Base-by-base conservation (phyloP, 2,329 filamentous ascomycete genomes). In the Zymoseptoria brevis region DNA sequence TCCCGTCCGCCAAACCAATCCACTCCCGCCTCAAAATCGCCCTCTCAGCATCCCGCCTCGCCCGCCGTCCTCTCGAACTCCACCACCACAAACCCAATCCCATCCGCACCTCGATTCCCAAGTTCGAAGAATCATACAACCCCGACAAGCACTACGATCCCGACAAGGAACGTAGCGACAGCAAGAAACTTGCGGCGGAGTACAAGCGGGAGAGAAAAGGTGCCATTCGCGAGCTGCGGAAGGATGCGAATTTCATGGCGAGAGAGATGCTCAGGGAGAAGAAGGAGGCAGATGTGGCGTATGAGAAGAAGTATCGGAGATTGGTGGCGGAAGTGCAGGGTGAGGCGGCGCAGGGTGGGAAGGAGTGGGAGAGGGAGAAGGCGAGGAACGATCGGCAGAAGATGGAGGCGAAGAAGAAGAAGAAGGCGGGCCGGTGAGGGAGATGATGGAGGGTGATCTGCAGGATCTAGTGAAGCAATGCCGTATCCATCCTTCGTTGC, bases 71-170 rank as follows among this genome's bases (percentile, higher is more conserved):
- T 1, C 84, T 97, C 29, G 83, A 90, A 68, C 84, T 99, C 2
- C 94, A 99, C 77, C 83, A 94, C 75, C 94, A 99, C 79, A 83
- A 83, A 0, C 90, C 92, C 0, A 82, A 96, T 2, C 87, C 94
- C 21, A 96, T 97, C 79, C 92, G 93, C 74, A 86, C 85, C 7
- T 87, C 84, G 60, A 85, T 96, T 53, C 94, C 94, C 75, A 96
- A 96, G 75, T 99, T 97, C 77, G 94, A 97, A 77, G 93, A 96
- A 73, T 82, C 84, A 59, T 99, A 91, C 82, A 94, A 96, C 74
- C 94, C 94, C 2, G 85, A 89, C 78, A 93, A 91, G 77, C 94
- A 97, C 81, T 97, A 99, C 83, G 95, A 99, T 72, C 91, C 91
- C 0, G 89, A 99, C 75, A 87, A 87, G 66, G 91, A 96, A 75